phyloP scores from a whole-genome alignment of 257 asterid genomes.

The Haberlea rhodopensis region DNA sequence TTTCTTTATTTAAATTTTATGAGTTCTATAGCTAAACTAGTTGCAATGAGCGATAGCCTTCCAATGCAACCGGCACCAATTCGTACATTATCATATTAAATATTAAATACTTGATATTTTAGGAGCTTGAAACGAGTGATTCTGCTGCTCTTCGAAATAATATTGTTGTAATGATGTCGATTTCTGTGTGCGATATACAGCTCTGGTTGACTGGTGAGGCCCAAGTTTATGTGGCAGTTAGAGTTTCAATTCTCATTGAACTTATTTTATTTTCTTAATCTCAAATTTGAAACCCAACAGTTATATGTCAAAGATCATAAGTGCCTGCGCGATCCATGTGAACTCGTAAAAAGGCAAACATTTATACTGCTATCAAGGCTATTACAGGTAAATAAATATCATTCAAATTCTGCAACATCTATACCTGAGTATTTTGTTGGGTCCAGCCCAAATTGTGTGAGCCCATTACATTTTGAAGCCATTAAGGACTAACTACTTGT shows the following conservation, averaged over 20 bases:
- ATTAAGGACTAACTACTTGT: no score
- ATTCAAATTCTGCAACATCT: no score
- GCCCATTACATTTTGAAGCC: no score
- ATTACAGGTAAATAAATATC: no score
- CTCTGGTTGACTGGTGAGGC: slow-evolving; percentile 86
- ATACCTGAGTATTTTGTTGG: no score
- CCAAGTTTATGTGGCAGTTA: slow-evolving; percentile 15
- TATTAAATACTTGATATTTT: slow-evolving; percentile 17
- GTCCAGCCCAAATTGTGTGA: no score
- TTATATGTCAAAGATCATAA: no score
- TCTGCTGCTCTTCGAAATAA: slow-evolving; percentile 82
- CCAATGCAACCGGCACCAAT: not conserved
- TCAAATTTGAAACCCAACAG: slow-evolving; percentile 8
- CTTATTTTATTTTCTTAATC: slow-evolving; percentile 18
- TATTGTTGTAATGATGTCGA: slow-evolving; percentile 88
- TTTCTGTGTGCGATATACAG: slow-evolving; percentile 92
- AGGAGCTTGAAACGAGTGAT: slow-evolving; percentile 92
- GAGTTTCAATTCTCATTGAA: not conserved
- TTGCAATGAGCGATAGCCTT: not conserved
- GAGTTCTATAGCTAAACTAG: not conserved
- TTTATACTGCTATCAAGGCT: no score
- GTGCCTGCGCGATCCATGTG: slow-evolving; percentile 88
- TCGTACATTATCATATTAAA: not conserved
- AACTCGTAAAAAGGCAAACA: slow-evolving; percentile 75
- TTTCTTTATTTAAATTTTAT: slow-evolving; percentile 7